A percentile compares a stretch with the other conserved stretches of the same genome.
These are phyloP conservation scores for Saccharomycopsis phalli DNA, from an alignment of 1,139 yeast genomes.

Conservation along the genomic window DNA sequence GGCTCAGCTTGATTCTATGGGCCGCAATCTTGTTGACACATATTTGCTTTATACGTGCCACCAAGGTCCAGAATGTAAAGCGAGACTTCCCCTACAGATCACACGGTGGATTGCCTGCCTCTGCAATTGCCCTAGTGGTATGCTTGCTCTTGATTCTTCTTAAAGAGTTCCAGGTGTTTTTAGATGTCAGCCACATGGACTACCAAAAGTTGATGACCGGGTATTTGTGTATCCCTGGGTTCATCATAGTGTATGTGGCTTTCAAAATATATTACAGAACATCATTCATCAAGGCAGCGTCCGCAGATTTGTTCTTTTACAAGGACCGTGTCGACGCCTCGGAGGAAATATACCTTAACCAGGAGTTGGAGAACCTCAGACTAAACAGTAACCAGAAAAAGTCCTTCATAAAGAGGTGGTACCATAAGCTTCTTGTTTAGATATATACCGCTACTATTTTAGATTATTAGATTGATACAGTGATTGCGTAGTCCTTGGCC, in stretches of 20 bases:
- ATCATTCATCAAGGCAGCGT: constrained; percentile 32
- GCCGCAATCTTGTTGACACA: constrained; percentile 20
- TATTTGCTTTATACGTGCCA: constrained; percentile 18
- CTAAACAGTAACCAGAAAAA: not conserved
- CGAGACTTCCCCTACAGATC: constrained; percentile 24
- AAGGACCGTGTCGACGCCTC: constrained; percentile 48
- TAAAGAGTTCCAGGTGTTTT: constrained; percentile 41
- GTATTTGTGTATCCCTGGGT: constrained; percentile 40
- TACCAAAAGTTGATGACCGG: constrained; percentile 39
- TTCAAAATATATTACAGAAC: constrained; percentile 37
- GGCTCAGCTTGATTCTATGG: constrained; percentile 23
- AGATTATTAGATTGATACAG: too few relatives aligned
- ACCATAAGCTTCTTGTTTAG: constrained; percentile 5
- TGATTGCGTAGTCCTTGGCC: too few relatives aligned
- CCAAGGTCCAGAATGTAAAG: constrained; percentile 15
- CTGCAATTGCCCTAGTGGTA: constrained; percentile 33
- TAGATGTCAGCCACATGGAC: constrained; percentile 27
- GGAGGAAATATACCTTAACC: constrained; percentile 34
- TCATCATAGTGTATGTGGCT: constrained; percentile 31
- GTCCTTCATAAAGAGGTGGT: not conserved
- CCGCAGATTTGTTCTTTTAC: constrained; percentile 41
- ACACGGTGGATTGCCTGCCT: constrained; percentile 32
- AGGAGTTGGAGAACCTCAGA: constrained; percentile 23
- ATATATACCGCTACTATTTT: too few relatives aligned
- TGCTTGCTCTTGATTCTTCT: constrained; percentile 34